These are phyloP conservation scores for Cyberlindnera misumaiensis DNA, from an alignment of 805 yeast species.

Conservation along the genomic window DNA sequence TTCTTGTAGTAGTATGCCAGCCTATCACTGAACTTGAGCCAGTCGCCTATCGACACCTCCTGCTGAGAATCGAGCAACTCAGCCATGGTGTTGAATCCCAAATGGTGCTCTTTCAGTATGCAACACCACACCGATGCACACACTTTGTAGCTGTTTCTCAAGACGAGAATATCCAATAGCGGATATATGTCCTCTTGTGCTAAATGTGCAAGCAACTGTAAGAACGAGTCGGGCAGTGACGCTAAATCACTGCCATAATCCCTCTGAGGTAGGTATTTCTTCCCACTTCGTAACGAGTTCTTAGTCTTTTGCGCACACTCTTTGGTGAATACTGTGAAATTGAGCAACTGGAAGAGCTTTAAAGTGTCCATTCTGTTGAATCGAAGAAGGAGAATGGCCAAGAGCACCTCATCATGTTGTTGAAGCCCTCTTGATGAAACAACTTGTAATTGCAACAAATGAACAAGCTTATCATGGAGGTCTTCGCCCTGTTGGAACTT, in stretches of 20 bases:
- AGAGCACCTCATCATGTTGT: conserved; percentile 29
- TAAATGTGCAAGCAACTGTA: conserved; percentile 4
- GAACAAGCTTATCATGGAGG: conserved; percentile 18
- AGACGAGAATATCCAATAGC: conserved; percentile 15
- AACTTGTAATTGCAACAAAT: conserved; percentile 28
- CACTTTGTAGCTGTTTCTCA: conserved; percentile 30
- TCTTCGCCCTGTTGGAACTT: conserved; percentile 13
- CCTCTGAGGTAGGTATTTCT: conserved; percentile 6
- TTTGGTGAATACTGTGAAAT: conserved; percentile 13
- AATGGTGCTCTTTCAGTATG: conserved; percentile 42
- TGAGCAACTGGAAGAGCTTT: conserved; percentile 15
- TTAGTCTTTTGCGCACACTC: conserved; percentile 13
- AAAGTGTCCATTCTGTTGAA: conserved; percentile 18
- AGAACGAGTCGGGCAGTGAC: conserved; percentile 7
- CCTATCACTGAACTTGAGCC: conserved; percentile 16
- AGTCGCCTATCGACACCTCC: conserved; percentile 5
- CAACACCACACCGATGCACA: conserved; percentile 33
- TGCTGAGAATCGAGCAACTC: conserved; percentile 13
- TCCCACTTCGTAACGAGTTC: conserved; percentile 3
- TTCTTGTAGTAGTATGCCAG: conserved; percentile 17
- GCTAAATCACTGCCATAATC: conserved; percentile 7
- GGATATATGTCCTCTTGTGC: conserved; percentile 8
- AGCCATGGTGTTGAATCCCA: conserved; percentile 36
- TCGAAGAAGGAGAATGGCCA: conserved; percentile 19
- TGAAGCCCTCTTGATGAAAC: conserved; percentile 30